These are phyloP conservation scores for Plasmodium malariae DNA, from an alignment of 169 alveolate genomes.

Conservation along the genomic window DNA sequence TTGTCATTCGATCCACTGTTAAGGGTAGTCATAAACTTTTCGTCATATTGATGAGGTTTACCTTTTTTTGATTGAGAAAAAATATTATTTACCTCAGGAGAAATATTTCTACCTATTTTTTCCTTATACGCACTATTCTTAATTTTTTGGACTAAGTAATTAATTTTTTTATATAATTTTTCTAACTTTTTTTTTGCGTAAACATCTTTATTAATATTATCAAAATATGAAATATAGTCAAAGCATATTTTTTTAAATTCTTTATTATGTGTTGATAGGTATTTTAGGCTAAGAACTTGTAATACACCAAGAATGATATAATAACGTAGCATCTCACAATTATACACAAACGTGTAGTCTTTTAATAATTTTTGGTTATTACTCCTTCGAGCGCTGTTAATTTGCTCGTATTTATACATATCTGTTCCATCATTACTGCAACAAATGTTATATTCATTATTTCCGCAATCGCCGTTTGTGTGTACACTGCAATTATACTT, in stretches of 20 bases:
- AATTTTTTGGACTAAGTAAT: slow-evolving; percentile 46
- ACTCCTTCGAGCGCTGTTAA: neutral
- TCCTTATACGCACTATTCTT: slow-evolving; percentile 14
- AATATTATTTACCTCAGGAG: too few species aligned
- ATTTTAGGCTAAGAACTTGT: slow-evolving; percentile 66
- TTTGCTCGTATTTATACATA: neutral
- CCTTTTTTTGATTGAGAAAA: too few species aligned
- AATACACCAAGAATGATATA: slow-evolving; percentile 71
- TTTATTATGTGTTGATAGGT: slow-evolving; percentile 64
- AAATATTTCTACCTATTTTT: neutral
- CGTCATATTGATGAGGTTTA: too few species aligned
- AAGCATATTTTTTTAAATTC: slow-evolving; percentile 62
- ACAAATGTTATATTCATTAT: neutral
- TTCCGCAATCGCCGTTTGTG: neutral
- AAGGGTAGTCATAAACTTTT: too few species aligned
- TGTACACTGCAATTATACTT: neutral
- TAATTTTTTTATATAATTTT: slow-evolving; percentile 36
- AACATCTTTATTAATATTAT: slow-evolving; percentile 50
- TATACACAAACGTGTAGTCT: slow-evolving; percentile 33
- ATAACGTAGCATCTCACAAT: slow-evolving; percentile 72
- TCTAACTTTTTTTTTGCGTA: slow-evolving; percentile 15
- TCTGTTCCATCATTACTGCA: neutral
- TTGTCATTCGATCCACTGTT: neutral
- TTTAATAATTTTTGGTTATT: slow-evolving; percentile 8
- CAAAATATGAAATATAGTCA: slow-evolving; percentile 68